Percentiles rank a stretch among this genome's conserved stretches.
These are phyloP conservation scores for Eleusine coracana DNA, from an alignment of 176 grass and related monocot genomes.

Conservation along the genomic window DNA sequence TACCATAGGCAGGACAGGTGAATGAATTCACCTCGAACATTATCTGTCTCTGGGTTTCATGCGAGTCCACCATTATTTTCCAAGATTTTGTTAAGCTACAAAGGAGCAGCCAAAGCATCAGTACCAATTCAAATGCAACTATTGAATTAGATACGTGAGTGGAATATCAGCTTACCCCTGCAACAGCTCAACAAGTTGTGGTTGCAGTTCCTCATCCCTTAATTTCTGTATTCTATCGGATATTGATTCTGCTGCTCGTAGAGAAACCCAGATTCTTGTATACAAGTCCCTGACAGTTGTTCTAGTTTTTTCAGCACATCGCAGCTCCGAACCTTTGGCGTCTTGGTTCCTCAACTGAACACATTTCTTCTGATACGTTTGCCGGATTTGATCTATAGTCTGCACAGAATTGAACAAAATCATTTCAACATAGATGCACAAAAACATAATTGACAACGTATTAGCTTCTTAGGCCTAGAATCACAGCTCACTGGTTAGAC, in stretches of 20 bases:
- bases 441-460: neutral
- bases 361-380: slow-evolving; percentile 87
- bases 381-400: slow-evolving; percentile 79
- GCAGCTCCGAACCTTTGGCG: slow-evolving; percentile 66
- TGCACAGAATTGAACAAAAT: slow-evolving; percentile 39
- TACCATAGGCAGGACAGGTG: slow-evolving; percentile 91
- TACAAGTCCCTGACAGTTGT: slow-evolving; percentile 79
- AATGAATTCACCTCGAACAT: slow-evolving; percentile 96
- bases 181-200: slow-evolving; percentile 85
- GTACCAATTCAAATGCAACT: neutral
- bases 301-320: slow-evolving; percentile 71
- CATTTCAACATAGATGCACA: slow-evolving; percentile 15
- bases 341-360: slow-evolving; percentile 85
- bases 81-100: slow-evolving; percentile 72
- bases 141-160: neutral
- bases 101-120: slow-evolving; percentile 25
- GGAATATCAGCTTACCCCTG: slow-evolving; percentile 67
- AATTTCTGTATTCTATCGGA: slow-evolving; percentile 86
- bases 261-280: slow-evolving; percentile 88
- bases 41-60: slow-evolving; percentile 94
- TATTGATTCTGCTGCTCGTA: slow-evolving; percentile 84
- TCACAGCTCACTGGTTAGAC: neutral
- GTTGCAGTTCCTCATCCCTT: slow-evolving; percentile 87
- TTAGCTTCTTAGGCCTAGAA: neutral
- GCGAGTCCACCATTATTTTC: slow-evolving; percentile 92